Conservation (phyloP, 305 asterid species). For the Plantago coronopus region DNA sequence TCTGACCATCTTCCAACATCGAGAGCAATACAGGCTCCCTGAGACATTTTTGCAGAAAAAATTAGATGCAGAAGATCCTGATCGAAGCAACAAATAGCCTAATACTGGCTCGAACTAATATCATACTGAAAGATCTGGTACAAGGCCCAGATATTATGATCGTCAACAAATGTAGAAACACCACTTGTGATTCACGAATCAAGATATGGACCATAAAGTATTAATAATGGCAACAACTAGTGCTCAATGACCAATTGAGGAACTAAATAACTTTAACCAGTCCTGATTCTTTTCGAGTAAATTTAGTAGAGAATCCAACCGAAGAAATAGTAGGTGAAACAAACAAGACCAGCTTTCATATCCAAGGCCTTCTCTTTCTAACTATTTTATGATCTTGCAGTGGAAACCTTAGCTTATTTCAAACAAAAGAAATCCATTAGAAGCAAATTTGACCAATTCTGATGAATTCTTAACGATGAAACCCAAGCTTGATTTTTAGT, state of each 20-base stretch:
- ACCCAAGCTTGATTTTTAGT: conserved; percentile 12
- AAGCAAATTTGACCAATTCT: conserved; percentile 18
- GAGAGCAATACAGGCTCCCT: conserved; percentile 94
- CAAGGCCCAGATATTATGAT: conserved; percentile 16
- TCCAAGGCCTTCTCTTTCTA: conserved; percentile 16
- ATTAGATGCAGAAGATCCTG: conserved; percentile 24
- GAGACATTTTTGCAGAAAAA: conserved; percentile 27
- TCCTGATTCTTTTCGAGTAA: background rate
- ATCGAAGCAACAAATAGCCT: conserved; percentile 21
- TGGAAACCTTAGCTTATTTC: conserved; percentile 14
- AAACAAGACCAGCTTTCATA: conserved; percentile 1
- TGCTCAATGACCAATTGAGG: background rate
- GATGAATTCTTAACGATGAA: conserved; percentile 16
- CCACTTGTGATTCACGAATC: conserved; percentile 10
- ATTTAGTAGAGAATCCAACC: background rate
- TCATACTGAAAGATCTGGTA: conserved; percentile 16
- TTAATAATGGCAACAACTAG: conserved; percentile 11
- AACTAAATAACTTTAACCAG: conserved; percentile 7
- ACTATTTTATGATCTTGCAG: conserved; percentile 4
- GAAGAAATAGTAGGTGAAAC: conserved; percentile 13
- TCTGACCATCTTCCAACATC: conserved; percentile 81
- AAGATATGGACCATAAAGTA: conserved; percentile 12
- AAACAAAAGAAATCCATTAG: conserved; percentile 16
- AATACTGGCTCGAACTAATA: conserved; percentile 13
- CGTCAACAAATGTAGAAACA: conserved; percentile 17